Conservation (phyloP, 2,329 filamentous ascomycete genomes). For the Penicillium sp. region DNA sequence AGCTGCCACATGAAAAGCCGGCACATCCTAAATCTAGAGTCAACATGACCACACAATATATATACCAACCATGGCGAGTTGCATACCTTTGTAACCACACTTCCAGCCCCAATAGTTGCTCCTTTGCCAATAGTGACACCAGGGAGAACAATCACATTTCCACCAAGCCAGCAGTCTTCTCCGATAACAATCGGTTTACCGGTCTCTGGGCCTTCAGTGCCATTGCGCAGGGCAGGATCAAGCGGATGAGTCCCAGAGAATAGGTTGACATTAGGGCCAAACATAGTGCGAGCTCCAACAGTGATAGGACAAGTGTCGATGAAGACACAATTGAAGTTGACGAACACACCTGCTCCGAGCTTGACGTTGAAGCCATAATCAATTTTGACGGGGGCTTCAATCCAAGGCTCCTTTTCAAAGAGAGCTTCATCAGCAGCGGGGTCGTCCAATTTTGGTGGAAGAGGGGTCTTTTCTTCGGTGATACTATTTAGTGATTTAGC, state of each 20-base stretch:
- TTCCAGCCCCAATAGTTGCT: conserved; percentile 72
- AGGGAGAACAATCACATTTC: conserved; percentile 67
- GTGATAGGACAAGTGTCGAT: conserved; percentile 73
- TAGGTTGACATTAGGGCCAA: conserved; percentile 76
- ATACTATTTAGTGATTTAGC: conserved; percentile 51
- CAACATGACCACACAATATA: neutral
- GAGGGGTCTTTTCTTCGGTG: conserved; percentile 58
- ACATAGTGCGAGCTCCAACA: conserved; percentile 72
- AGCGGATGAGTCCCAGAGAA: conserved; percentile 75
- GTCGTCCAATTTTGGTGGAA: conserved; percentile 60
- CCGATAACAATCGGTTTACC: conserved; percentile 73
- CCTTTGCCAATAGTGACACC: conserved; percentile 78
- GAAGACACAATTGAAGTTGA: conserved; percentile 74
- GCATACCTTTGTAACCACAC: conserved; percentile 71
- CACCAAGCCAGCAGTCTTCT: conserved; percentile 79
- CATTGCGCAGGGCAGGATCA: conserved; percentile 71
- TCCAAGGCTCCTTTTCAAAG: conserved; percentile 65
- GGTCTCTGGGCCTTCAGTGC: conserved; percentile 69
- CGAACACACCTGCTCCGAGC: conserved; percentile 68
- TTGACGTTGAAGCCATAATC: conserved; percentile 78
- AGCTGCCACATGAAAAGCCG: conserved; percentile 42
- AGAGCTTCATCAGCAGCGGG: conserved; percentile 64
- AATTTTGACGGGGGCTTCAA: conserved; percentile 67
- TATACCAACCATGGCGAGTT: neutral
- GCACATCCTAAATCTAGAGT: conserved; percentile 33